These are phyloP conservation scores for Maudiozyma saulgeensis DNA, from an alignment of 805 yeast genomes.

Conservation along the genomic window DNA sequence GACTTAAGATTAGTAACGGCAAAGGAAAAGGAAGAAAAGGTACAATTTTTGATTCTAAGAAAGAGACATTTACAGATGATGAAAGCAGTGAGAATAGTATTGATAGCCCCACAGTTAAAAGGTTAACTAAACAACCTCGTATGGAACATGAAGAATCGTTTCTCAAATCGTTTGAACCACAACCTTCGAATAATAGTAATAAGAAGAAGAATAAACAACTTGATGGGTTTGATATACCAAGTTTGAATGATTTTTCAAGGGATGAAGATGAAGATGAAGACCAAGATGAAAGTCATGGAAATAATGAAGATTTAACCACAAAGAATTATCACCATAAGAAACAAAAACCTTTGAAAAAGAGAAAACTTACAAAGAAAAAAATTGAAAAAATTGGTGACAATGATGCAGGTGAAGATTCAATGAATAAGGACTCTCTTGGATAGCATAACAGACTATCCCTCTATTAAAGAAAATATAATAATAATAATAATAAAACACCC, in stretches of 20 bases:
- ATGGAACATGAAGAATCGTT: conserved; percentile 4
- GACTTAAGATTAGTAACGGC: not conserved
- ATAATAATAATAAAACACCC: too few relatives aligned
- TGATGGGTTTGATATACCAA: conserved; percentile 1
- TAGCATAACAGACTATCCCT: not conserved
- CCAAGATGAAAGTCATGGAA: too few relatives aligned
- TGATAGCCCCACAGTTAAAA: not conserved
- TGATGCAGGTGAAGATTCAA: not conserved
- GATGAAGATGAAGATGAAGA: not conserved
- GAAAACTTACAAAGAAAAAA: conserved; percentile 7
- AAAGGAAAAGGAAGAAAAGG: not conserved
- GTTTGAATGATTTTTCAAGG: conserved; percentile 1
- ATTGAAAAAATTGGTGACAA: conserved; percentile 1
- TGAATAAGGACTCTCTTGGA: not conserved
- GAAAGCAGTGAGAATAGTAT: not conserved
- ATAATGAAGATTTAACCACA: not conserved
- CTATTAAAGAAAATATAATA: too few relatives aligned
- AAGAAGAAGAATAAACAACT: not conserved
- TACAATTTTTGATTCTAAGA: not conserved
- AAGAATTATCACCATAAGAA: not conserved
- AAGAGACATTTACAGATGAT: not conserved
- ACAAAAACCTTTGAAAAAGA: conserved; percentile 3
- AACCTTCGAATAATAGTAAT: not conserved
- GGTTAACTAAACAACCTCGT: not conserved
- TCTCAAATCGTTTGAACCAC: not conserved